These are phyloP conservation scores for Fusarium aywerte DNA, from an alignment of 2,329 filamentous ascomycete species.

Conservation along the genomic window DNA sequence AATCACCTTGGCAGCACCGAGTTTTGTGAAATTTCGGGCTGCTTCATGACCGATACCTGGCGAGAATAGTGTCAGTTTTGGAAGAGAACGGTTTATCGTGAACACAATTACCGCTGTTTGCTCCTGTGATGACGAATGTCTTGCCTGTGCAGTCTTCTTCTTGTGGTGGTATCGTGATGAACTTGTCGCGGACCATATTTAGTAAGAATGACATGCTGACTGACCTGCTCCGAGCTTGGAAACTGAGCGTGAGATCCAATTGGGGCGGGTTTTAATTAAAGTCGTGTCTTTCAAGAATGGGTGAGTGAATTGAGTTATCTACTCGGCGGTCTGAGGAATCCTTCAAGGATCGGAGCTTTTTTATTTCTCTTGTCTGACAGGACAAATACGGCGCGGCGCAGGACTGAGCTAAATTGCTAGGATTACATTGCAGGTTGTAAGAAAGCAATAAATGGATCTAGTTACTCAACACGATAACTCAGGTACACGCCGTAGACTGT, in stretches of 20 bases:
- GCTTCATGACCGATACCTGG: constrained; percentile 56
- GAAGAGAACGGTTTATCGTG: background rate
- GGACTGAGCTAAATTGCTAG: background rate
- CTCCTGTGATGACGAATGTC: constrained; percentile 57
- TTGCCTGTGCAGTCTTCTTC: constrained; percentile 50
- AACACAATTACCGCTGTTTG: constrained; percentile 48
- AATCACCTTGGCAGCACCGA: constrained; percentile 56
- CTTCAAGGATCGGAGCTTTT: background rate
- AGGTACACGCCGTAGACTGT: background rate
- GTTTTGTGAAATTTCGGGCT: constrained; percentile 53
- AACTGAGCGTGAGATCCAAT: background rate
- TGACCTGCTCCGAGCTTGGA: background rate
- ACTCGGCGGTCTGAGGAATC: background rate
- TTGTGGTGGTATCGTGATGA: constrained; percentile 48
- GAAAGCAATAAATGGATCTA: background rate
- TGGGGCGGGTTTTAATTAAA: background rate
- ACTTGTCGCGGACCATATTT: constrained; percentile 24
- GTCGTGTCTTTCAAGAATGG: background rate
- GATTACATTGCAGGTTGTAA: background rate
- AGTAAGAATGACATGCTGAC: constrained; percentile 10
- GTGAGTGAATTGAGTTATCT: background rate
- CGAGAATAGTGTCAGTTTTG: background rate
- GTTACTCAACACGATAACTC: background rate
- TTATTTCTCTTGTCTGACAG: background rate
- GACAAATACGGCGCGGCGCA: background rate